These are phyloP conservation scores for Naganishia albida DNA, from an alignment of 1,284 basidiomycete genomes.

Conservation along the genomic window DNA sequence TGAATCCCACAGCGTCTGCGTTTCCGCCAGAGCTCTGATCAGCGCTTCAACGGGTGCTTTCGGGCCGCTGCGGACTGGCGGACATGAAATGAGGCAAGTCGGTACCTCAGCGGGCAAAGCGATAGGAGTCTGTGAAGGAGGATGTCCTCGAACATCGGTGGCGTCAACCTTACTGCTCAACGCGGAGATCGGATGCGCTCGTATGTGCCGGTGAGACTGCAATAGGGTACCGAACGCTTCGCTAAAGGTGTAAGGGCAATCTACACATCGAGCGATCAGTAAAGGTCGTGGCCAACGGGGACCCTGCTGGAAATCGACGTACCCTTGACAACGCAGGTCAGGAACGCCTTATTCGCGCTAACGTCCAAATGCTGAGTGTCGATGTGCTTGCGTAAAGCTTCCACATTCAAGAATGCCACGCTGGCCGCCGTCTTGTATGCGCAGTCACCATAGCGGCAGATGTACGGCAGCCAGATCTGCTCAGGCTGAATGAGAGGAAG, in stretches of 20 bases:
- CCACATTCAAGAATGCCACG: slow-evolving; percentile 1
- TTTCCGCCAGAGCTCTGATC: slow-evolving; percentile 13
- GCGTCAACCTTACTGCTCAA: background rate
- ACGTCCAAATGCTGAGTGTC: slow-evolving; percentile 6
- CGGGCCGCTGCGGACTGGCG: slow-evolving; percentile 10
- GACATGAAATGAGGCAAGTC: background rate
- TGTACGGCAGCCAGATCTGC: slow-evolving; percentile 17
- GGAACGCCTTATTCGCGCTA: slow-evolving; percentile 7
- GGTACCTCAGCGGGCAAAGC: slow-evolving; percentile 7
- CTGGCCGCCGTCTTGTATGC: background rate
- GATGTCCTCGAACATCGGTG: background rate
- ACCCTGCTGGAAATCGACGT: background rate
- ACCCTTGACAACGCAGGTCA: slow-evolving; percentile 17
- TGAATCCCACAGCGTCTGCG: slow-evolving; percentile 16
- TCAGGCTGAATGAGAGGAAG: slow-evolving; percentile 1
- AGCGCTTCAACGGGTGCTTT: slow-evolving; percentile 7
- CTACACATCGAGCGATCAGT: background rate
- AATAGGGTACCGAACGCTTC: slow-evolving; percentile 1
- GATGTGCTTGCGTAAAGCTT: background rate
- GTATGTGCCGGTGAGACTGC: slow-evolving; percentile 12
- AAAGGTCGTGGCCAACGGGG: background rate
- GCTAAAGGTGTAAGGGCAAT: slow-evolving; percentile 19
- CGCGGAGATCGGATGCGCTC: background rate
- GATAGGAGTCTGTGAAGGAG: background rate
- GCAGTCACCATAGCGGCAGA: slow-evolving; percentile 18